A percentile compares a stretch with the other conserved stretches of the same genome.
Evolutionary conservation across 208 protist genomes (phyloP).

Genomic region (Sergeia podlipaevii): DNA sequence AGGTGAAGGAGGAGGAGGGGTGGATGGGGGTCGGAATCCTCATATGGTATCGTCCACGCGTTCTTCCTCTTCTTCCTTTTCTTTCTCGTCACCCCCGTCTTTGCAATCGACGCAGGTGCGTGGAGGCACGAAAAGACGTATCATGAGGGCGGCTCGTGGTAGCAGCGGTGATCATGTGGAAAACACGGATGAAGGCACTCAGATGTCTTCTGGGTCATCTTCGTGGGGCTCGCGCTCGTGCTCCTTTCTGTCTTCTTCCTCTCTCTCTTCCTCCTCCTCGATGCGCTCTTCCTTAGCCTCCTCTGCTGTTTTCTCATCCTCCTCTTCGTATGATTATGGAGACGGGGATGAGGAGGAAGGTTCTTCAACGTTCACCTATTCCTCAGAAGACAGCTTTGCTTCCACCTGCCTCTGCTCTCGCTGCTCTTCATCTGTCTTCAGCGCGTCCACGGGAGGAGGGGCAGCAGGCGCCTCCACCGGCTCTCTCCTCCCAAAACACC

Average conservation of each 20-base stretch:
- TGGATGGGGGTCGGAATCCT: neutral
- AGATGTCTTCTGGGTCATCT: too few relatives aligned
- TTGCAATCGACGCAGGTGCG: neutral
- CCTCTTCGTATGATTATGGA: neutral
- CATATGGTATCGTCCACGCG: neutral
- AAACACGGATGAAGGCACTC: too few relatives aligned
- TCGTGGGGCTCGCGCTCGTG: too few relatives aligned
- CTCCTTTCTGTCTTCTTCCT: neutral
- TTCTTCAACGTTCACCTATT: neutral
- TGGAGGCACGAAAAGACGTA: too few relatives aligned
- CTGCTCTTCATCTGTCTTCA: neutral
- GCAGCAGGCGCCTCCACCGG: too few relatives aligned
- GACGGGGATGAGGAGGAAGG: neutral
- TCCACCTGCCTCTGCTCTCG: neutral
- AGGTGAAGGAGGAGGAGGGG: neutral
- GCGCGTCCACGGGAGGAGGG: neutral
- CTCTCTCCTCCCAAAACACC: too few relatives aligned
- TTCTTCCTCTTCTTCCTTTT: neutral
- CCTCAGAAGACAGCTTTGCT: neutral
- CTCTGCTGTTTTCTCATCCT: neutral
- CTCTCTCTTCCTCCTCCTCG: neutral
- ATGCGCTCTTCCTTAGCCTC: neutral
- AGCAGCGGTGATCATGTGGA: too few relatives aligned
- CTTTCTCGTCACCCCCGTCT: neutral
- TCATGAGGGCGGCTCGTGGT: too few relatives aligned